Evolutionary conservation across 1,139 yeast genomes (phyloP).

Genomic region (Taiozyma onychis): DNA sequence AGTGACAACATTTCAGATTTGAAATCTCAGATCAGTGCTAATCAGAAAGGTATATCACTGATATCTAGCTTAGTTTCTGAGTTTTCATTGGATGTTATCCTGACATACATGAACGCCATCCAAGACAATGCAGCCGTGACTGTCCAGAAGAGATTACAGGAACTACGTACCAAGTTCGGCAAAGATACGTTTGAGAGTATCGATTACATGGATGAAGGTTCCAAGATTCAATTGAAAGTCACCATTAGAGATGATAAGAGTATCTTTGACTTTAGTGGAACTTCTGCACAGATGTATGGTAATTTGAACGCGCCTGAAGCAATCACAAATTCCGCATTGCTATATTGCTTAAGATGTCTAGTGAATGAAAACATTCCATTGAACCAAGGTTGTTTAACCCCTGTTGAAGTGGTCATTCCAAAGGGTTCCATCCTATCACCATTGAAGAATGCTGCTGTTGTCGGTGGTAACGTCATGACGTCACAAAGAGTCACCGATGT

Average conservation of each 20-base stretch:
- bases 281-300: conserved; percentile 56
- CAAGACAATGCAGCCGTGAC: conserved; percentile 39
- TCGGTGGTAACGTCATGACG: conserved; percentile 87
- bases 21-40: conserved; percentile 45
- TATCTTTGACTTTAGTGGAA: conserved; percentile 40
- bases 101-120: conserved; percentile 41
- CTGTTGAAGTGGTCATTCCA: conserved; percentile 61
- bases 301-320: conserved; percentile 66
- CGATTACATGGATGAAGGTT: conserved; percentile 46
- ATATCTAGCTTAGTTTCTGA: conserved; percentile 33
- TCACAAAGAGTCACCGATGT: conserved; percentile 82
- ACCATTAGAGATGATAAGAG: conserved; percentile 33
- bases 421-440: conserved; percentile 68
- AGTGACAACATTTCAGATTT: conserved; percentile 43
- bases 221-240: conserved; percentile 33
- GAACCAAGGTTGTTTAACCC: conserved; percentile 78
- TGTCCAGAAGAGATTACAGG: conserved; percentile 31
- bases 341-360: conserved; percentile 70
- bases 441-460: conserved; percentile 73
- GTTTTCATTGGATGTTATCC: conserved; percentile 31
- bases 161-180: conserved; percentile 22
- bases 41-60: conserved; percentile 39
- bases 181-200: conserved; percentile 26
- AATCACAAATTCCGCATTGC: conserved; percentile 73
- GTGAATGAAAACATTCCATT: conserved; percentile 76